phyloP scores from a whole-genome alignment of 2,329 filamentous ascomycete genomes.

The Thelonectria blattea region DNA sequence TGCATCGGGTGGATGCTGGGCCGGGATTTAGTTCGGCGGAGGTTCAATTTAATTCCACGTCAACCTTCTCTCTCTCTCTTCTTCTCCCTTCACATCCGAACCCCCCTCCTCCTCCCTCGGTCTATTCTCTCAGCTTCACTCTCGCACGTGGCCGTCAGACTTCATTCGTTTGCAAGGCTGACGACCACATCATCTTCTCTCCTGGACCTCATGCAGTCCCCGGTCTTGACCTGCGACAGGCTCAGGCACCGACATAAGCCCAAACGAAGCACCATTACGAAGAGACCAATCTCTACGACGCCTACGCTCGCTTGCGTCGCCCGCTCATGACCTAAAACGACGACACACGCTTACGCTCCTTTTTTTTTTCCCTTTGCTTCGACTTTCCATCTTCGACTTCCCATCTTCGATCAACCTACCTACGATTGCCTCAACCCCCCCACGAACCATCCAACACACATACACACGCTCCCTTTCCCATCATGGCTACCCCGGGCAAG shows the following conservation, averaged over 20 bases:
- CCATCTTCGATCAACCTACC: neutral
- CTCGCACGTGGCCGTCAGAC: no score
- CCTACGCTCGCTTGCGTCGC: neutral
- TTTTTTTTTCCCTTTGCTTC: neutral
- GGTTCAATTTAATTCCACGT: conserved; percentile 7
- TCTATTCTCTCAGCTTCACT: no score
- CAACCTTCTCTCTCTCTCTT: conserved; percentile 11
- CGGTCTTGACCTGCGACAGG: neutral
- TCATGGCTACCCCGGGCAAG: conserved; percentile 59
- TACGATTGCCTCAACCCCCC: neutral
- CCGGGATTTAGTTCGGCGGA: neutral
- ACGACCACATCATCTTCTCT: conserved; percentile 1
- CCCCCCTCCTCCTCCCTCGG: no score
- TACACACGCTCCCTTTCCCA: neutral
- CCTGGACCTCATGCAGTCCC: conserved; percentile 7
- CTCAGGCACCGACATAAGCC: neutral
- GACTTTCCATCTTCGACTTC: neutral
- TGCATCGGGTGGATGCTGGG: no score
- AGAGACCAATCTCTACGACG: no score
- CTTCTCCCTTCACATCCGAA: no score
- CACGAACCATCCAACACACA: neutral
- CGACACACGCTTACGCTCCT: neutral
- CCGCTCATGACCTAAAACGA: conserved; percentile 8
- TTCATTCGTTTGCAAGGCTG: conserved; percentile 15
- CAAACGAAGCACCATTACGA: no score